Conservation (phyloP, 2,329 filamentous ascomycete genomes). For the Colletotrichum eremochloae region DNA sequence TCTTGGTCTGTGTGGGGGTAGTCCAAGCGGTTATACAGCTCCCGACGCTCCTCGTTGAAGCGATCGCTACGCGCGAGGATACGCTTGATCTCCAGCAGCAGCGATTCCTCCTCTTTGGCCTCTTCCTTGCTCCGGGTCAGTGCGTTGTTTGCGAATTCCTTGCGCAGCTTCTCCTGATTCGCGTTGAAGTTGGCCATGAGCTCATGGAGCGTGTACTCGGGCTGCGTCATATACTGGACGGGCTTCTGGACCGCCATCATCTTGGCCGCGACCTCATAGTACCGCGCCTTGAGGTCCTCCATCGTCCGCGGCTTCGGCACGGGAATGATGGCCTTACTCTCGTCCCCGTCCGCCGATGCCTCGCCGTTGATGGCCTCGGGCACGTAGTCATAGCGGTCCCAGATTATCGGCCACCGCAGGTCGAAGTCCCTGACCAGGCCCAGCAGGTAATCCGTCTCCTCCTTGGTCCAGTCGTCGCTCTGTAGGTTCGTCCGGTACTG, state of each 20-base stretch:
- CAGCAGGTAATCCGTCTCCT: conserved; percentile 95
- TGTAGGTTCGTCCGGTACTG: conserved; percentile 84
- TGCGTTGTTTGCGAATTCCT: conserved; percentile 85
- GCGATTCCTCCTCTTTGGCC: conserved; percentile 89
- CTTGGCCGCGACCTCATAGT: conserved; percentile 87
- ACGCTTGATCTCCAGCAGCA: conserved; percentile 90
- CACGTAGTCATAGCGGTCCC: conserved; percentile 89
- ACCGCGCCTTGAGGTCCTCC: conserved; percentile 92
- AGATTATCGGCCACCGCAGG: conserved; percentile 90
- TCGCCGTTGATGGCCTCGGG: conserved; percentile 61
- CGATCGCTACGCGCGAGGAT: conserved; percentile 89
- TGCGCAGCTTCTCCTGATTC: conserved; percentile 81
- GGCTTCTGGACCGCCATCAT: conserved; percentile 86
- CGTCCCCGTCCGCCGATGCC: conserved; percentile 59
- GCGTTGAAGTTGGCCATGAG: conserved; percentile 90
- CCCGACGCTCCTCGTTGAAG: conserved; percentile 88
- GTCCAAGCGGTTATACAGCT: conserved; percentile 89
- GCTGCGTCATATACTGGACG: conserved; percentile 86
- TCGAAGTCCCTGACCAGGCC: conserved; percentile 82
- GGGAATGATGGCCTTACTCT: conserved; percentile 67
- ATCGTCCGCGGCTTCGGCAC: conserved; percentile 73
- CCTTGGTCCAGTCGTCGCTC: conserved; percentile 85
- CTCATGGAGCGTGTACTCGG: conserved; percentile 87
- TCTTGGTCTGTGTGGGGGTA: conserved; percentile 79
- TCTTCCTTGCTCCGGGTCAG: conserved; percentile 87